A percentile compares a stretch with the other conserved stretches of the same genome.
Conservation (phyloP, 495 filamentous ascomycete genomes). For the Neurospora sp. region DNA sequence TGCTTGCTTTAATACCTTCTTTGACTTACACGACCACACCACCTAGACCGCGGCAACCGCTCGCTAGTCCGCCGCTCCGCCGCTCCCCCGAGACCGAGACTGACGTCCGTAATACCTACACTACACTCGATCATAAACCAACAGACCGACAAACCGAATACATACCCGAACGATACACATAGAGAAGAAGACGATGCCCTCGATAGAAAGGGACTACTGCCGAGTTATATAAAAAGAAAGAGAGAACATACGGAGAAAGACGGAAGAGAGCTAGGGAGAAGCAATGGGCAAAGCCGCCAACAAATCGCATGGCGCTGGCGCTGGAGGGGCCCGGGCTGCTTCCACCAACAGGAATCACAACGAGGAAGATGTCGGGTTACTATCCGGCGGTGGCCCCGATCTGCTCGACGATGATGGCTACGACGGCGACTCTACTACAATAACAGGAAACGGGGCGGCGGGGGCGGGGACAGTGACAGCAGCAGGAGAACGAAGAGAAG, state of each 20-base stretch:
- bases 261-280: background rate
- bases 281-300: slow-evolving; percentile 26
- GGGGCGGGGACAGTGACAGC: background rate
- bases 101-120: background rate
- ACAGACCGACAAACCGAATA: background rate
- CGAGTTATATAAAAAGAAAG: background rate
- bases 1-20: background rate
- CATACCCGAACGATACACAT: background rate
- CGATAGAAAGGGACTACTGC: background rate
- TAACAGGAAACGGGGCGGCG: slow-evolving; percentile 26
- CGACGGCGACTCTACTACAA: slow-evolving; percentile 22
- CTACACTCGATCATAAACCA: background rate
- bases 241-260: background rate
- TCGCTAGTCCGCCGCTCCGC: background rate
- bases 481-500: background rate
- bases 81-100: background rate
- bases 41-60: background rate
- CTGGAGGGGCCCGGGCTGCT: background rate
- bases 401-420: slow-evolving; percentile 14
- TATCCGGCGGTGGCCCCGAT: slow-evolving; percentile 22
- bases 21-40: background rate
- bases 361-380: slow-evolving; percentile 38
- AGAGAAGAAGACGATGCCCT: background rate
- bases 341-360: slow-evolving; percentile 3
- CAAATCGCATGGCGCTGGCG: slow-evolving; percentile 25